Percentiles rank a stretch among this genome's conserved stretches.
These are phyloP conservation scores for Hemisphaericaspora xylanilytica DNA, from an alignment of 1,139 yeast species.

Conservation along the genomic window DNA sequence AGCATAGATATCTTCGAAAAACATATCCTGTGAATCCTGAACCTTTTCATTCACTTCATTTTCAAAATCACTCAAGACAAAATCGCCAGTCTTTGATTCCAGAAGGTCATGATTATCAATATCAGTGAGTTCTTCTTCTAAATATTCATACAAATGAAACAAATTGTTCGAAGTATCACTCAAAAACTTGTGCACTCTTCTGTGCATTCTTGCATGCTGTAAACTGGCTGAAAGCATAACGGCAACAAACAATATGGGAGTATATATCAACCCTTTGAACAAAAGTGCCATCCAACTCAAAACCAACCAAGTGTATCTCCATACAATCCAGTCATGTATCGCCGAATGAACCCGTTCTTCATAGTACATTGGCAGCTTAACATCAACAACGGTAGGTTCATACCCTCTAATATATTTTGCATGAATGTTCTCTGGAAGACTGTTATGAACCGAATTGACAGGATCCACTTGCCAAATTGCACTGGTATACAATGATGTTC, in stretches of 20 bases:
- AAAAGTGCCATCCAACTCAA: slow-evolving; percentile 48
- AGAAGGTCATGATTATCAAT: slow-evolving; percentile 7
- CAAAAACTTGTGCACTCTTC: slow-evolving; percentile 31
- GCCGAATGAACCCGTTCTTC: slow-evolving; percentile 1
- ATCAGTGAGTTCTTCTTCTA: slow-evolving; percentile 5
- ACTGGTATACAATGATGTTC: slow-evolving; percentile 82
- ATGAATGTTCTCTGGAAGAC: slow-evolving; percentile 35
- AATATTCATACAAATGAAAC: slow-evolving; percentile 27
- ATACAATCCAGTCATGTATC: not conserved
- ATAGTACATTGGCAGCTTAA: slow-evolving; percentile 26
- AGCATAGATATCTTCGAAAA: slow-evolving; percentile 60
- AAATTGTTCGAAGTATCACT: slow-evolving; percentile 29
- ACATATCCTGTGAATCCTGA: slow-evolving; percentile 54
- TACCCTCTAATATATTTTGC: slow-evolving; percentile 51
- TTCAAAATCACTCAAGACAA: slow-evolving; percentile 16
- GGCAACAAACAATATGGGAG: slow-evolving; percentile 56
- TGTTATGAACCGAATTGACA: slow-evolving; percentile 43
- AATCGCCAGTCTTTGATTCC: slow-evolving; percentile 9
- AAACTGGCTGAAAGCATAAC: slow-evolving; percentile 44
- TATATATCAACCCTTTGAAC: slow-evolving; percentile 38
- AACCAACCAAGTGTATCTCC: slow-evolving; percentile 23
- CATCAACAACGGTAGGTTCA: slow-evolving; percentile 54
- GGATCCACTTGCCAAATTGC: slow-evolving; percentile 69
- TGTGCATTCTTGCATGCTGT: slow-evolving; percentile 36
- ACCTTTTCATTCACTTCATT: slow-evolving; percentile 24